These are phyloP conservation scores for Phialophora verrucosa DNA, from an alignment of 2,329 filamentous ascomycete species.

Conservation along the genomic window DNA sequence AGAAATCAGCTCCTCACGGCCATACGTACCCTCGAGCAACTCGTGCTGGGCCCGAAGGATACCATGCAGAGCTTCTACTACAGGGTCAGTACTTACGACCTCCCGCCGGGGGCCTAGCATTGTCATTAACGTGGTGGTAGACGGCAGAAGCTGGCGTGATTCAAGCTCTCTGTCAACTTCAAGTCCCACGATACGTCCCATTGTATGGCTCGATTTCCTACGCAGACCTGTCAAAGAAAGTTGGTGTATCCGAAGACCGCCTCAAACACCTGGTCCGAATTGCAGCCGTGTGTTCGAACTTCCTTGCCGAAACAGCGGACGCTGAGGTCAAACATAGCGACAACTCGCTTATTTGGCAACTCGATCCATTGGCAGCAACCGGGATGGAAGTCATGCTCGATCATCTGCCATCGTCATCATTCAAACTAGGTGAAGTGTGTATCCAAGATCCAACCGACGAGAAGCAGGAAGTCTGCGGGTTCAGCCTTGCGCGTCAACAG, in stretches of 20 bases:
- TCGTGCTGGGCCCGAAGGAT: constrained; percentile 28
- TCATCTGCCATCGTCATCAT: constrained; percentile 22
- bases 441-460: constrained; percentile 19
- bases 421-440: constrained; percentile 21
- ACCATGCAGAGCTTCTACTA: constrained; percentile 26
- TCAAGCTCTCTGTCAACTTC: constrained; percentile 24
- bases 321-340: constrained; percentile 23
- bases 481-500: constrained; percentile 21
- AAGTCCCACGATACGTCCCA: constrained; percentile 20
- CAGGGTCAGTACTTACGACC: constrained; percentile 8
- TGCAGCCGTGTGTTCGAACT: constrained; percentile 26
- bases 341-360: constrained; percentile 26
- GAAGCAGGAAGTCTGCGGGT: constrained; percentile 18
- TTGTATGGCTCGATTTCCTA: constrained; percentile 26
- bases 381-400: constrained; percentile 28
- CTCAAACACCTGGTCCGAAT: constrained; percentile 21
- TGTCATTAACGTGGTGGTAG: background rate
- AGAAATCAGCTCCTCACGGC: constrained; percentile 24
- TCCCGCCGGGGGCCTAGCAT: background rate
- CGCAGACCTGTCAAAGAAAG: constrained; percentile 18
- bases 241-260: constrained; percentile 21
- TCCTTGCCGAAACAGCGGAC: constrained; percentile 19
- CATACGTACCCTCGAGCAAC: constrained; percentile 20
- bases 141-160: constrained; percentile 28
- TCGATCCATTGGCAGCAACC: constrained; percentile 21